Conservation (phyloP, 2,329 filamentous ascomycete species). For the Chrysosporium queenslandicum region DNA sequence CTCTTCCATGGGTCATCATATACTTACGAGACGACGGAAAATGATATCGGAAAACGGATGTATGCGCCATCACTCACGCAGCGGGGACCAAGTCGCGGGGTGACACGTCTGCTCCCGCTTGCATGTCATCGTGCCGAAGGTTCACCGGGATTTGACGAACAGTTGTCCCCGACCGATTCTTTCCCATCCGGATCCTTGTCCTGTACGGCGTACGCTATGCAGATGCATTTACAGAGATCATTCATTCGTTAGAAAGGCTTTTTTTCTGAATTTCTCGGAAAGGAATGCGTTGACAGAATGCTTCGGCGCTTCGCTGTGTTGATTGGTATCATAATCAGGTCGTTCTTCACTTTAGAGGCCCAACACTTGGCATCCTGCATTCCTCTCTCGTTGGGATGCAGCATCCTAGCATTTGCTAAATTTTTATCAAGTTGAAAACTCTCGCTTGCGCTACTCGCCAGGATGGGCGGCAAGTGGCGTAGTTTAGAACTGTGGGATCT, state of each 20-base stretch:
- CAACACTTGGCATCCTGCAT: not conserved
- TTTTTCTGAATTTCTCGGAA: no score
- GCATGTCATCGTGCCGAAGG: constrained; percentile 5
- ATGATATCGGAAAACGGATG: not conserved
- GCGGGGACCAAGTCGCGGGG: constrained; percentile 5
- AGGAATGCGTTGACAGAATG: no score
- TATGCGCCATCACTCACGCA: not conserved
- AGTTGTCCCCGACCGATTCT: not conserved
- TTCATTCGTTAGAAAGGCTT: not conserved
- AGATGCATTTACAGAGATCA: not conserved
- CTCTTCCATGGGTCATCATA: not conserved
- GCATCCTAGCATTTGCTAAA: constrained; percentile 1
- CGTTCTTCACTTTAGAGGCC: not conserved
- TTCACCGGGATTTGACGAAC: constrained; percentile 5
- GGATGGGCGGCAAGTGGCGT: not conserved
- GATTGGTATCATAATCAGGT: no score
- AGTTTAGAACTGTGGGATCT: not conserved
- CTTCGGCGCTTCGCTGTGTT: no score
- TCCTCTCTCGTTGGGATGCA: not conserved
- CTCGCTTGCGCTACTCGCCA: not conserved
- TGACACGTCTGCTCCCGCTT: constrained; percentile 9
- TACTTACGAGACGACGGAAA: not conserved
- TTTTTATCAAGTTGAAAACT: not conserved
- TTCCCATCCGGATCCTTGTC: not conserved
- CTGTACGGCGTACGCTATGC: not conserved